Percentiles rank a stretch among this genome's conserved stretches.
Conservation (phyloP, 495 filamentous ascomycete genomes). For the Neurospora intermedia region DNA sequence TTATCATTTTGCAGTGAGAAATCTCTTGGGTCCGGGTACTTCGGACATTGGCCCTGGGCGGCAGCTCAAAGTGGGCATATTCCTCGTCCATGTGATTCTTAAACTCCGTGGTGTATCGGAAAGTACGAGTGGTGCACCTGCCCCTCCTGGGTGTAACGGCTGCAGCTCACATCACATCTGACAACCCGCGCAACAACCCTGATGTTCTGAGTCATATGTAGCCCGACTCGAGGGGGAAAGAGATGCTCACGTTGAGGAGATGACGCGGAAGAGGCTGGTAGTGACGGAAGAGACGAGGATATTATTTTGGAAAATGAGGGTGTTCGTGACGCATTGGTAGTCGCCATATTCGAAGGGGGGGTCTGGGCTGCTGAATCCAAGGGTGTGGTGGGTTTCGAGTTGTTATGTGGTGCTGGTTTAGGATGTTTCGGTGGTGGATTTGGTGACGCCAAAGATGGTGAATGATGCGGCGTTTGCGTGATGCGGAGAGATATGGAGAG, state of each 20-base stretch:
- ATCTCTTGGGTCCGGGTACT: no score
- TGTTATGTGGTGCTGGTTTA: constrained; percentile 1
- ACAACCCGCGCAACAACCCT: background rate
- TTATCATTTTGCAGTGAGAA: no score
- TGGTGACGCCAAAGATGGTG: background rate
- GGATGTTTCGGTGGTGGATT: background rate
- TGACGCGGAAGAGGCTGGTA: no score
- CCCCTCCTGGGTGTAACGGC: background rate
- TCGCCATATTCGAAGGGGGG: constrained; percentile 1
- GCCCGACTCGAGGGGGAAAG: no score
- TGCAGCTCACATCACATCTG: background rate
- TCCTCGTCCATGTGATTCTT: background rate
- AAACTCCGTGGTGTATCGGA: background rate
- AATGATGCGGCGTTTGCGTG: background rate
- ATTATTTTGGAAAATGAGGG: constrained; percentile 1
- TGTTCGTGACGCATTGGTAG: constrained; percentile 7
- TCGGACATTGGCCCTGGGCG: no score
- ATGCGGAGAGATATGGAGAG: constrained; percentile 8
- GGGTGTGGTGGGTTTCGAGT: constrained; percentile 2
- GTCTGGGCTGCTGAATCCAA: constrained; percentile 4
- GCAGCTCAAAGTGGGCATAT: background rate
- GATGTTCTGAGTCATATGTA: no score
- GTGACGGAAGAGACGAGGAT: background rate
- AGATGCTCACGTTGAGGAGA: no score
- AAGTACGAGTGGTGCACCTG: background rate